Conservation (phyloP, 1,284 basidiomycete species). For the Porogramme epimiltina region DNA sequence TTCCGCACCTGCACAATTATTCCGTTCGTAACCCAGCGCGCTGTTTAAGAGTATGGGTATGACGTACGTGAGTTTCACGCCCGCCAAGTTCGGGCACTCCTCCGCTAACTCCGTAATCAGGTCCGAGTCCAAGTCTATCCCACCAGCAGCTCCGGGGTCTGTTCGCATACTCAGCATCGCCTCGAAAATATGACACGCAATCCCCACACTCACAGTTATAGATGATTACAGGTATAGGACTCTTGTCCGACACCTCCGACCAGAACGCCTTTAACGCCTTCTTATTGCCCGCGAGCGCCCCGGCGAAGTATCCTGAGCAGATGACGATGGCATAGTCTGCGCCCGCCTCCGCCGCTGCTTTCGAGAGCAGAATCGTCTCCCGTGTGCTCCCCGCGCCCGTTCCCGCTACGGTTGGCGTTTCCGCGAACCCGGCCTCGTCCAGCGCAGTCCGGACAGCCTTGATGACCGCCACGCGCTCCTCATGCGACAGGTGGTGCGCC, state of each 20-base stretch:
- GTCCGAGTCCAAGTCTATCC: slow-evolving; percentile 84
- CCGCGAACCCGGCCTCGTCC: slow-evolving; percentile 60
- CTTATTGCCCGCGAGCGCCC: slow-evolving; percentile 61
- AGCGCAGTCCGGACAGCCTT: slow-evolving; percentile 71
- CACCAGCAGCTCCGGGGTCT: slow-evolving; percentile 81
- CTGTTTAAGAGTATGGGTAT: not conserved
- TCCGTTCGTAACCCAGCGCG: too few species aligned
- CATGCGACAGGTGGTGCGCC: slow-evolving; percentile 77
- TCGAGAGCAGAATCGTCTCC: slow-evolving; percentile 74
- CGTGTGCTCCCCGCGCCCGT: slow-evolving; percentile 83
- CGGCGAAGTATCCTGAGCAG: slow-evolving; percentile 83
- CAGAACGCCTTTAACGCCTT: slow-evolving; percentile 81
- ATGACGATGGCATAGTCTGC: slow-evolving; percentile 89
- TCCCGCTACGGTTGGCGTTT: slow-evolving; percentile 78
- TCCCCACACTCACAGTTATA: slow-evolving; percentile 78
- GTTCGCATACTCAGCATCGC: not conserved
- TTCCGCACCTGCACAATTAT: slow-evolving; percentile 85
- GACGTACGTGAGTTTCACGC: slow-evolving; percentile 83
- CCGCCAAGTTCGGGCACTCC: slow-evolving; percentile 70
- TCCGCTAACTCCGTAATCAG: slow-evolving; percentile 76
- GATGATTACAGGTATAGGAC: slow-evolving; percentile 85
- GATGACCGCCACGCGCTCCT: slow-evolving; percentile 74
- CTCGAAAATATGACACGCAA: not conserved
- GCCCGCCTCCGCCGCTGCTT: slow-evolving; percentile 77
- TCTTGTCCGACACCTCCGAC: slow-evolving; percentile 73